Base-by-base conservation (phyloP, 2,329 filamentous ascomycete genomes). In the Fusarium burgessii region DNA sequence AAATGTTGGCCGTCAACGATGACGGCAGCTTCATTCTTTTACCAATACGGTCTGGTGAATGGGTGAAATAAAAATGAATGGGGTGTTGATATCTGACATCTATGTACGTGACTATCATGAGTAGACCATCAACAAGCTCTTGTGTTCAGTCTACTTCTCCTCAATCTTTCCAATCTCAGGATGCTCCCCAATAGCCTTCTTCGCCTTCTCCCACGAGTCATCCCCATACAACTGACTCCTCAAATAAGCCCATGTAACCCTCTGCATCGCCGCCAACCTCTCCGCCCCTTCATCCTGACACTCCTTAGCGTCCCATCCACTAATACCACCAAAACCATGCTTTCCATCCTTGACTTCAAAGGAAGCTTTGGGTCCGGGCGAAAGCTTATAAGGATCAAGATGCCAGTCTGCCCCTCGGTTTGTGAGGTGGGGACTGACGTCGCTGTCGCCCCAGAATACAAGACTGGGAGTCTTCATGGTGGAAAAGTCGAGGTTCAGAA, bases 321-420 rank as follows among this genome's bases (percentile, higher is more conserved):
- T 72, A 0, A 78, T 68, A 2, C 76, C 76, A 4, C 76, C 76
- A 29, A 78, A 76, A 0, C 73, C 73, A 29, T 78, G 76, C 11
- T 70, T 63, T 13, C 76, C 76, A 3, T 68, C 73, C 25, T 68
- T 72, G 0, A 78, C 52, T 7, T 47, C 38, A 4, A 74, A 72
- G 0, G 74, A 68, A 3, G 68, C 59, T n/a, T 77, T 78, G 2
- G 74, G 68, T 0, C 62, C 66, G 0, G 75, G 73, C 0, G 74
- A 46, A 5, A 66, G 50, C 1, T 25, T 66, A 55, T 76, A 78
- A 1, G 76, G 63, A 6, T 78, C 76, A 0, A 55, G 55, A 6
- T 76, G 74, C 76, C 76, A 78, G 25, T 74, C 74, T 0, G 75
- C 70, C 0, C 68, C 76, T 4, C 76, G 69, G 11, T 13, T 41